phyloP scores from a whole-genome alignment of 495 filamentous ascomycete genomes.

The Cercophora scortea region DNA sequence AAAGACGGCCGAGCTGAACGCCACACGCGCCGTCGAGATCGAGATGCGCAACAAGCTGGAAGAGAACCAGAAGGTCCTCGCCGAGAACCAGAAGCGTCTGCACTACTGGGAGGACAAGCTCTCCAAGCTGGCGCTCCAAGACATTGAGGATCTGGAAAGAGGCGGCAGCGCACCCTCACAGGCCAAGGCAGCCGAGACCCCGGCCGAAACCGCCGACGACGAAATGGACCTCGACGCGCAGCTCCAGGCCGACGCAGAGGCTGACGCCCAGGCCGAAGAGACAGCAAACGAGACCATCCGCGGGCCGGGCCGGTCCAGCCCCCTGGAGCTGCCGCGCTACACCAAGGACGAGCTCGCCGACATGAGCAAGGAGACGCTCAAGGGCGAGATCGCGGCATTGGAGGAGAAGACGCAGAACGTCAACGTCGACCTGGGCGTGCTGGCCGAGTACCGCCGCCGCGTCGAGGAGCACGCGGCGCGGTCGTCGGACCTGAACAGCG shows the following conservation, averaged over 20 bases:
- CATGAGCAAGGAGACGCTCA: constrained; percentile 81
- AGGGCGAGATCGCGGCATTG: constrained; percentile 77
- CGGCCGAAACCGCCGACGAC: constrained; percentile 10
- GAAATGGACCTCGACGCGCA: constrained; percentile 20
- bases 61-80: constrained; percentile 83
- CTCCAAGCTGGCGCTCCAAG: constrained; percentile 68
- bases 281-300: constrained; percentile 17
- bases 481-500: constrained; percentile 67
- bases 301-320: constrained; percentile 14
- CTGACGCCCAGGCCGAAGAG: constrained; percentile 16
- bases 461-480: constrained; percentile 80
- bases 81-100: constrained; percentile 78
- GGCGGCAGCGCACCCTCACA: constrained; percentile 6
- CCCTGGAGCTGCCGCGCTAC: constrained; percentile 63
- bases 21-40: constrained; percentile 82
- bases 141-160: constrained; percentile 56
- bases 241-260: constrained; percentile 14
- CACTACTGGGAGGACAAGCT: constrained; percentile 86
- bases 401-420: constrained; percentile 91
- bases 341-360: constrained; percentile 88
- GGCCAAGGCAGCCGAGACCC: background rate
- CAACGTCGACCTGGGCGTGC: constrained; percentile 81
- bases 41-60: constrained; percentile 98
- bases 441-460: constrained; percentile 86
- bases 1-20: constrained; percentile 80